Evolutionary conservation across 2,329 filamentous ascomycete genomes (phyloP), one percentile per base, ranked within the genome.

Genomic region (Fusarium sp.): DNA sequence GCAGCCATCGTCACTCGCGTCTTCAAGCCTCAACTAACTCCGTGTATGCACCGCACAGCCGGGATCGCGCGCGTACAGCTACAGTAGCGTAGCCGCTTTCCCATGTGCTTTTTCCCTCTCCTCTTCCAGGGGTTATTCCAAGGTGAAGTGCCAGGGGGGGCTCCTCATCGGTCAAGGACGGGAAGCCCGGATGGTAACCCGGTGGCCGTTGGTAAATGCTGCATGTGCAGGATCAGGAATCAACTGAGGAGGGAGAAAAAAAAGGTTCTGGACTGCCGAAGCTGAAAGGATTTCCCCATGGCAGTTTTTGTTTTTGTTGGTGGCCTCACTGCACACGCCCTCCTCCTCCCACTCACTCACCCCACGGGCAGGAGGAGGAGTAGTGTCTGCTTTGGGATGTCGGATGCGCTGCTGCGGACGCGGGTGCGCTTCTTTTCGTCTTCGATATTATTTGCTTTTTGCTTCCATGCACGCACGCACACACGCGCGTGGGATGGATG

Each of bases 291-390:
- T 29, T 27, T 25, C 23, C 29, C 40, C n/a, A 33, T 44, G 38
- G 55, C 38, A 58, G 27, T 20, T 42, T 18, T 40, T 18, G 36
- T 18, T 40, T 20, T 40, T 18, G n/a, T 40, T 16, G 36, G 16
- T 38, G 36, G 36, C 27, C 23, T 58, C 23, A 29, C 38, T 49
- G 57, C 57, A 59, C 57, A 59, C 57, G 44, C 57, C 57, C 56
- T 50, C 14, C 14, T 36, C 38, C 27, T 40, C 27, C 27, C 27
- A 29, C 27, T 38, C 36, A 38, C 36, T 40, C 16, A 40, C 16
- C 16, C 36, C 36, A 29, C 36, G 36, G 36, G 25, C 25, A 25
- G 25, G 9, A 40, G 36, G 36, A 40, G 36, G 31, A 38, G 36
- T 40, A 38, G 36, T 40, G 31, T 1, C 57, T 59, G 33, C 42